Evolutionary conservation across 1,139 yeast genomes (phyloP).

Genomic region (Geotrichum fermentans): DNA sequence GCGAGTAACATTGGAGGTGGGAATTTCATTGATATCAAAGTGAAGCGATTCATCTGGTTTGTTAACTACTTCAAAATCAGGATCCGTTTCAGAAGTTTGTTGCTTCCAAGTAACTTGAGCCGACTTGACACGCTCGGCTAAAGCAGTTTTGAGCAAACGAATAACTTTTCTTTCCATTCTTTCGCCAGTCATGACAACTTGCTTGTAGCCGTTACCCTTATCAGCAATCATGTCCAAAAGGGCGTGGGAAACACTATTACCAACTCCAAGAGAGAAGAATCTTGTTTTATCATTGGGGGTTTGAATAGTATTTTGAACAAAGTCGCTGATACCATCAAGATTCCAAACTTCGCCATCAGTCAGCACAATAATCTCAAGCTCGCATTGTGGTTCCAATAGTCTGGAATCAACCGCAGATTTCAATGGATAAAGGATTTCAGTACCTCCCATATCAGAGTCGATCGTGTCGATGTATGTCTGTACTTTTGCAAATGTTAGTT

Average conservation of each 20-base stretch:
- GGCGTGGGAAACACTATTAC: conserved; percentile 16
- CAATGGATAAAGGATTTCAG: conserved; percentile 12
- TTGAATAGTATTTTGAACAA: conserved; percentile 2
- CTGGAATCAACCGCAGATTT: conserved; percentile 8
- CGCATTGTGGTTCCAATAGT: neutral
- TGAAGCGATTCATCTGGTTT: neutral
- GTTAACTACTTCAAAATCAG: conserved; percentile 8
- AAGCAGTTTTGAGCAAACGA: conserved; percentile 6
- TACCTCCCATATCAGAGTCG: conserved; percentile 18
- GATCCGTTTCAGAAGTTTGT: neutral
- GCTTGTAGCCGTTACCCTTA: conserved; percentile 15
- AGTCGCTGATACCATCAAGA: neutral
- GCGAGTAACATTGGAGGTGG: neutral
- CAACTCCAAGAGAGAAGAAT: conserved; percentile 17
- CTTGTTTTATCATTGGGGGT: conserved; percentile 1
- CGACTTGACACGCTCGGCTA: conserved; percentile 3
- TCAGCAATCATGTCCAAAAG: conserved; percentile 11
- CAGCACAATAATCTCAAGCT: conserved; percentile 16
- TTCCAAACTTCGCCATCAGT: conserved; percentile 17
- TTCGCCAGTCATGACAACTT: conserved; percentile 10
- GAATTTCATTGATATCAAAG: neutral
- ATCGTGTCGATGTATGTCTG: conserved; percentile 3
- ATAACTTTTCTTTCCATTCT: conserved; percentile 17
- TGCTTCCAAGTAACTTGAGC: conserved; percentile 10
- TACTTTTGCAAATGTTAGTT: conserved; percentile 10